A percentile compares a stretch with the other conserved stretches of the same genome.
phyloP scores from a whole-genome alignment of 2,329 filamentous ascomycete species.

The Colletotrichum sp. region DNA sequence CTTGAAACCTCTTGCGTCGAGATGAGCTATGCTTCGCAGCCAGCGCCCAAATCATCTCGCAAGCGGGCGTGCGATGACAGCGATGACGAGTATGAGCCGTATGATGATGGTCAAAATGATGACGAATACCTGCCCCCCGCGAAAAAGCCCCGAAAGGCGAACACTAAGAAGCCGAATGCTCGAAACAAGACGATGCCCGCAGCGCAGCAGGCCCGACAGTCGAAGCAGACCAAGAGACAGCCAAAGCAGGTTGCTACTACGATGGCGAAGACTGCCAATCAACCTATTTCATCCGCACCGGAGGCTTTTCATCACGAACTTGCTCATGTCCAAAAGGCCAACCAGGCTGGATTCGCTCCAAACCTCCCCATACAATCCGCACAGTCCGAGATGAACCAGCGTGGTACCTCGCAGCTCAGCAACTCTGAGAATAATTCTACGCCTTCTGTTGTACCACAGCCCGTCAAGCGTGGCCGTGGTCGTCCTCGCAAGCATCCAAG shows the following conservation, averaged over 20 bases:
- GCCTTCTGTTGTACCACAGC: not conserved
- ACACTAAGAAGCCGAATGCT: not conserved
- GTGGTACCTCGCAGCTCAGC: not conserved
- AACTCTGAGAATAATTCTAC: not conserved
- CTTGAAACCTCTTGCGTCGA: not conserved
- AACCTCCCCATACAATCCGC: not conserved
- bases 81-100: not conserved
- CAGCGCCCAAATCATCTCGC: not conserved
- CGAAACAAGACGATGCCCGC: not conserved
- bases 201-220: not conserved
- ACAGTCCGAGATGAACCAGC: not conserved
- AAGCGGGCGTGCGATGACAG: not conserved
- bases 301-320: not conserved
- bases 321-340: not conserved
- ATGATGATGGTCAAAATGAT: not conserved
- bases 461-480: slow-evolving; percentile 9
- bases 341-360: not conserved
- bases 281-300: not conserved
- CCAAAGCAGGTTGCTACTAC: not conserved
- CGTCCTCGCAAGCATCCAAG: slow-evolving; percentile 12
- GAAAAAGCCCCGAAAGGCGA: not conserved
- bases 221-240: not conserved
- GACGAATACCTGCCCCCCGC: not conserved
- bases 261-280: not conserved
- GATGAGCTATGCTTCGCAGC: not conserved